Percentiles rank a stretch among this genome's conserved stretches.
Evolutionary conservation across 129 eudicot genomes (phyloP).

Genomic region (Sambucus nigra): DNA sequence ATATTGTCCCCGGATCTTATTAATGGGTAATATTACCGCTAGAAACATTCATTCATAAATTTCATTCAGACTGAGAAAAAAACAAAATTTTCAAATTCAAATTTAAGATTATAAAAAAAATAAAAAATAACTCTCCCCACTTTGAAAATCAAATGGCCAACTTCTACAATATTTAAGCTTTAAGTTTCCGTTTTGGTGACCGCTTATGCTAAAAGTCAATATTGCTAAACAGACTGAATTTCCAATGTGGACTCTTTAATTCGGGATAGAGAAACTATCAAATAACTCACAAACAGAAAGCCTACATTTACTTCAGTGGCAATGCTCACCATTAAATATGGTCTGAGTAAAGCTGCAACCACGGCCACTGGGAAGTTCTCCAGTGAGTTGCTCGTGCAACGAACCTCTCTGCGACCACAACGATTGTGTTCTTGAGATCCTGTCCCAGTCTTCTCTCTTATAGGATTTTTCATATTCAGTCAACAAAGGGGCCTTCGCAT

Average conservation of each 20-base stretch:
- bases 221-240: no score
- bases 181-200: background rate
- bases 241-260: background rate
- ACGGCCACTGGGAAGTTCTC: conserved; percentile 56
- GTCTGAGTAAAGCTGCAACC: conserved; percentile 76
- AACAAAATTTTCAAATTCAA: no score
- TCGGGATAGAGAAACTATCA: background rate
- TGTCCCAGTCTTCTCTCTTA: conserved; percentile 33
- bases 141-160: no score
- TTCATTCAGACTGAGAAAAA: no score
- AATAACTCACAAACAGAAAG: background rate
- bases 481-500: conserved; percentile 46
- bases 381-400: conserved; percentile 37
- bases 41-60: no score
- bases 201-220: background rate
- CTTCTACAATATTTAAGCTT: no score
- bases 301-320: background rate
- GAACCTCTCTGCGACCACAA: conserved; percentile 44
- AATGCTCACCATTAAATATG: conserved; percentile 60
- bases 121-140: no score
- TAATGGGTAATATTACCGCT: no score
- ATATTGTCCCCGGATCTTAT: no score
- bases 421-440: conserved; percentile 36
- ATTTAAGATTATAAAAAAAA: no score
- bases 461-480: conserved; percentile 43